phyloP scores from a whole-genome alignment of 2,329 filamentous ascomycete species.

The Apiospora arundinis region DNA sequence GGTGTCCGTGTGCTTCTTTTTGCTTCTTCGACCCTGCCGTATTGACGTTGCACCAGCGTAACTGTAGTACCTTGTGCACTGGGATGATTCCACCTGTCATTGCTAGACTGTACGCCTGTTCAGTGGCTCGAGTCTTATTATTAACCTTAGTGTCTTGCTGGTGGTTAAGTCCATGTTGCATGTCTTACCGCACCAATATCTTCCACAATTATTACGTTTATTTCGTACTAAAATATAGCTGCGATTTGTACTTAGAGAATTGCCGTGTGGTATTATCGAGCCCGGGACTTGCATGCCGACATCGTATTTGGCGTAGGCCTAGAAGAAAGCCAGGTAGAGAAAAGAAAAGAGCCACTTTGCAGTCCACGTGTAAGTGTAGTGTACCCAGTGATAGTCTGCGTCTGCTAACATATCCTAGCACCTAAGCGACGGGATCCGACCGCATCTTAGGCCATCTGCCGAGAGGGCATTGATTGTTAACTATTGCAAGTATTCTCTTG shows the following conservation, averaged over 20 bases:
- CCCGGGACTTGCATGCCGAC: neutral
- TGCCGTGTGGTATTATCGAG: too few species aligned
- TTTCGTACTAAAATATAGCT: too few species aligned
- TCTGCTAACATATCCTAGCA: neutral
- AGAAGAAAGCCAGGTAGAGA: neutral
- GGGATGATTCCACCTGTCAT: neutral
- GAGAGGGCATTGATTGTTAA: neutral
- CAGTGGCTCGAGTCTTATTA: too few species aligned
- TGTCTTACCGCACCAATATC: neutral
- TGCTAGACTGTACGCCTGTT: too few species aligned
- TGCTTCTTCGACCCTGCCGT: neutral
- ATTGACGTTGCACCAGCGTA: neutral
- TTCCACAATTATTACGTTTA: neutral
- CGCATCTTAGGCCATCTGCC: conserved; percentile 4
- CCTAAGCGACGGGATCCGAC: conserved; percentile 13
- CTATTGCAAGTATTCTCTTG: neutral
- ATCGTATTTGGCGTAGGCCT: neutral
- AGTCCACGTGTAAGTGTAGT: neutral
- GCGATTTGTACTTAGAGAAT: too few species aligned
- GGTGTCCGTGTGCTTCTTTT: neutral
- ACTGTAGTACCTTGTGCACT: neutral
- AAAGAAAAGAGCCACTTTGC: neutral
- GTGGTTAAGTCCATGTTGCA: neutral
- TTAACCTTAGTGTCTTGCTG: too few species aligned
- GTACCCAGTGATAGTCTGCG: too few species aligned